Percentiles rank a stretch among this genome's conserved stretches.
phyloP scores from a whole-genome alignment of 208 protist species.

The Naegleria lovaniensis region DNA sequence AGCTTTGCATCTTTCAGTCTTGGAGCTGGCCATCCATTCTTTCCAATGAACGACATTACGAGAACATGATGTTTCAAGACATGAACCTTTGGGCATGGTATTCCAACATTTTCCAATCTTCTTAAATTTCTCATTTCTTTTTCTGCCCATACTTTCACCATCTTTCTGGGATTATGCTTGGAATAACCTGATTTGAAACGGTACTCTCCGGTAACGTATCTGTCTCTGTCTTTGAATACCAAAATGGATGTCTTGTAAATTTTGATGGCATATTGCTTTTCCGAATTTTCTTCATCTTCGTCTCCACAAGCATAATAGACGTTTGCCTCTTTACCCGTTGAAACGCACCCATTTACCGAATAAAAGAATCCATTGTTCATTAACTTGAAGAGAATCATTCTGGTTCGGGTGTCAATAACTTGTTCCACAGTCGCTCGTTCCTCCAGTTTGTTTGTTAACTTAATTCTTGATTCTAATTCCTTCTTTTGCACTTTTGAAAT shows the following conservation, averaged over 20 bases:
- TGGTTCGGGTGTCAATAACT: conserved; percentile 93
- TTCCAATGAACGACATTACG: conserved; percentile 94
- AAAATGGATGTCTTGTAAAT: conserved; percentile 99
- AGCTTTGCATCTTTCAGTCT: conserved; percentile 85
- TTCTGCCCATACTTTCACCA: conserved; percentile 94
- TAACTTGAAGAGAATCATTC: conserved; percentile 96
- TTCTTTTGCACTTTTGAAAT: neutral
- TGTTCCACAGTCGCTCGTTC: conserved; percentile 90
- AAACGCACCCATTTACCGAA: conserved; percentile 95
- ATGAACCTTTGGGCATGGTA: conserved; percentile 83
- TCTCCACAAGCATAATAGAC: conserved; percentile 84
- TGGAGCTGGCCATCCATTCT: conserved; percentile 87
- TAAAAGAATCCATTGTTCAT: conserved; percentile 82
- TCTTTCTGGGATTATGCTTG: conserved; percentile 96
- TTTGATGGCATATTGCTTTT: conserved; percentile 72
- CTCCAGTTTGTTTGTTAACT: neutral
- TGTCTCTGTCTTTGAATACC: conserved; percentile 97
- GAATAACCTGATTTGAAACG: conserved; percentile 93
- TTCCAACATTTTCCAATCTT: conserved; percentile 73
- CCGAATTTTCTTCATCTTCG: neutral
- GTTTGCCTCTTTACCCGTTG: conserved; percentile 98
- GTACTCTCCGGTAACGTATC: conserved; percentile 96
- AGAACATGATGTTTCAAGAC: conserved; percentile 93
- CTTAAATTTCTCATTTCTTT: conserved; percentile 98
- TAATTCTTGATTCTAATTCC: neutral